Percentiles rank a stretch among this genome's conserved stretches.
These are phyloP conservation scores for Filobasidium wieringae DNA, from an alignment of 768 basidiomycete genomes.

Conservation along the genomic window DNA sequence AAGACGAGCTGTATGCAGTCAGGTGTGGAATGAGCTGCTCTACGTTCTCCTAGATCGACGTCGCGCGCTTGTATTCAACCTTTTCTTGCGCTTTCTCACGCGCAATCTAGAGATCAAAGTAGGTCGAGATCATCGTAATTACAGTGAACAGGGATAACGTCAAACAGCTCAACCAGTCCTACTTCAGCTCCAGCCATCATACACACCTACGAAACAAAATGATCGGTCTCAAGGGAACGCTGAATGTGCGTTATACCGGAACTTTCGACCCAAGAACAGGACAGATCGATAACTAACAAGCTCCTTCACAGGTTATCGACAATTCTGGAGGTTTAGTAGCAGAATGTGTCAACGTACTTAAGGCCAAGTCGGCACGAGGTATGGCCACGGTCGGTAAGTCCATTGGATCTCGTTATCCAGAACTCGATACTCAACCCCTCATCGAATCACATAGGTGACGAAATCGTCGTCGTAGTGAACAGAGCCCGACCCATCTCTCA, in stretches of 20 bases:
- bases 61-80: too few species aligned
- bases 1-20: too few species aligned
- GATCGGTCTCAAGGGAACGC: slow-evolving; percentile 88
- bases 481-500: slow-evolving; percentile 66
- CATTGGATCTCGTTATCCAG: not conserved
- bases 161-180: too few species aligned
- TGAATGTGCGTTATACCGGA: slow-evolving; percentile 52
- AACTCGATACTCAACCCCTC: not conserved
- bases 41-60: too few species aligned
- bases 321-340: slow-evolving; percentile 90
- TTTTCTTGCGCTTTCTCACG: not conserved
- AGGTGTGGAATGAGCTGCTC: too few species aligned
- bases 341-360: slow-evolving; percentile 92
- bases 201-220: slow-evolving; percentile 42
- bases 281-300: not conserved
- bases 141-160: too few species aligned
- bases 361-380: slow-evolving; percentile 90
- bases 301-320: slow-evolving; percentile 64
- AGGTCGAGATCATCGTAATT: too few species aligned
- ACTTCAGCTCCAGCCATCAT: too few species aligned
- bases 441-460: slow-evolving; percentile 53
- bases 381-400: slow-evolving; percentile 52
- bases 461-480: slow-evolving; percentile 90
- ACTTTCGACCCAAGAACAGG: not conserved
- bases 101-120: too few species aligned